phyloP scores from a whole-genome alignment of 305 asterid species.

The Stenogyne calaminthoides region DNA sequence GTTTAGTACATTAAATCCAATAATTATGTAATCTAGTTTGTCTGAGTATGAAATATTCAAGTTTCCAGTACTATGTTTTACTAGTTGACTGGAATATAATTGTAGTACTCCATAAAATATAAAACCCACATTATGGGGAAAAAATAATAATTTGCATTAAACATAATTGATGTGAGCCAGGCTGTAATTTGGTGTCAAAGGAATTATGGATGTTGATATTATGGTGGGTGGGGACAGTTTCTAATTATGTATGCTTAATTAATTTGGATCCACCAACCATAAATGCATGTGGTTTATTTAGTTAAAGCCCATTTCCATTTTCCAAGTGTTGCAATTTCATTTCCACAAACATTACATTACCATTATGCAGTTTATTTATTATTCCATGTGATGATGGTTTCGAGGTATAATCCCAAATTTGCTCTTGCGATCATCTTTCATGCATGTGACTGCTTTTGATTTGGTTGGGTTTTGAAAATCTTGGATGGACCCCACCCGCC shows the following conservation, averaged over 20 bases:
- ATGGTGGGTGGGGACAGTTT: not conserved
- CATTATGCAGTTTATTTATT: too few species aligned
- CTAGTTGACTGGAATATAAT: too few species aligned
- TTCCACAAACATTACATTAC: too few species aligned
- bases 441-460: not conserved
- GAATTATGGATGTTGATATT: slow-evolving; percentile 5
- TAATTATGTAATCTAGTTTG: not conserved
- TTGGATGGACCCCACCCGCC: not conserved
- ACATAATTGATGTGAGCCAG: slow-evolving; percentile 1
- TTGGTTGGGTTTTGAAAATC: not conserved
- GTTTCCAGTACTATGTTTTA: too few species aligned
- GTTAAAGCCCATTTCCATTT: too few species aligned
- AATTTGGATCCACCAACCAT: not conserved
- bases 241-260: not conserved
- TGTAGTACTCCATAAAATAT: too few species aligned
- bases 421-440: not conserved
- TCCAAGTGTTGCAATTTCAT: too few species aligned
- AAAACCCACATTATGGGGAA: too few species aligned
- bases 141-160: not conserved
- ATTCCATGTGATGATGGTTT: not conserved
- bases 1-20: not conserved
- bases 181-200: not conserved
- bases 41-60: not conserved
- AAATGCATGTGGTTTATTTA: not conserved
- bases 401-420: not conserved